Percentiles rank a stretch among this genome's conserved stretches.
Evolutionary conservation across 78 protist species (phyloP).

Genomic region (Creolimax fragrantissima): DNA sequence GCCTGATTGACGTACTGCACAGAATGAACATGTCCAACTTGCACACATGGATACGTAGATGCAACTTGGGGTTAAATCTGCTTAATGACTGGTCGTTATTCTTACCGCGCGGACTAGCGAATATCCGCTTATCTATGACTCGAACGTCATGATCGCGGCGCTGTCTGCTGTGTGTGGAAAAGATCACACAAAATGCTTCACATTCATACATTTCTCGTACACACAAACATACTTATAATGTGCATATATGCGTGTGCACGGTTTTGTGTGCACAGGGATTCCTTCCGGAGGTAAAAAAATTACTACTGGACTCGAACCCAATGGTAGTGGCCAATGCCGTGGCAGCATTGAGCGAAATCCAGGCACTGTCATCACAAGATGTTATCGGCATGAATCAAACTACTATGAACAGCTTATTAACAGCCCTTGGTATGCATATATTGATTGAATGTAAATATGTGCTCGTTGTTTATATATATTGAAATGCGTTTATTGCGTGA

Average conservation of each 20-base stretch:
- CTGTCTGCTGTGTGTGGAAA: too few species aligned
- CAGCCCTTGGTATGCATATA: conserved; percentile 55
- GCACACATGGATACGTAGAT: too few species aligned
- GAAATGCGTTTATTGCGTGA: neutral
- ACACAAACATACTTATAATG: neutral
- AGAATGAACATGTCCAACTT: too few species aligned
- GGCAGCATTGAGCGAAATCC: conserved; percentile 85
- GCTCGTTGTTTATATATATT: neutral
- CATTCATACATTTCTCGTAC: too few species aligned
- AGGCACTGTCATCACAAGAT: conserved; percentile 17
- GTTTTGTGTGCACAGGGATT: conserved; percentile 87
- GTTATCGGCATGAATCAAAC: conserved; percentile 30
- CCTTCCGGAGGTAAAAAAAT: conserved; percentile 65
- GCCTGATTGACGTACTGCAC: too few species aligned
- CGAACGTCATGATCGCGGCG: too few species aligned
- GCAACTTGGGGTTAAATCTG: too few species aligned
- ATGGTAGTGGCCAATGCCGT: conserved; percentile 97
- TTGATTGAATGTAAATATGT: neutral
- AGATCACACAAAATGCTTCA: too few species aligned
- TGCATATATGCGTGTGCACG: neutral
- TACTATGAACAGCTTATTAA: conserved; percentile 68
- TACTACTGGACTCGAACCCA: conserved; percentile 91
- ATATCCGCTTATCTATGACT: too few species aligned
- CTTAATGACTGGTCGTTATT: too few species aligned
- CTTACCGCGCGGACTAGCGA: too few species aligned